Evolutionary conservation across 2,329 filamentous ascomycete species (phyloP).

Genomic region (Calonectria honghensis): DNA sequence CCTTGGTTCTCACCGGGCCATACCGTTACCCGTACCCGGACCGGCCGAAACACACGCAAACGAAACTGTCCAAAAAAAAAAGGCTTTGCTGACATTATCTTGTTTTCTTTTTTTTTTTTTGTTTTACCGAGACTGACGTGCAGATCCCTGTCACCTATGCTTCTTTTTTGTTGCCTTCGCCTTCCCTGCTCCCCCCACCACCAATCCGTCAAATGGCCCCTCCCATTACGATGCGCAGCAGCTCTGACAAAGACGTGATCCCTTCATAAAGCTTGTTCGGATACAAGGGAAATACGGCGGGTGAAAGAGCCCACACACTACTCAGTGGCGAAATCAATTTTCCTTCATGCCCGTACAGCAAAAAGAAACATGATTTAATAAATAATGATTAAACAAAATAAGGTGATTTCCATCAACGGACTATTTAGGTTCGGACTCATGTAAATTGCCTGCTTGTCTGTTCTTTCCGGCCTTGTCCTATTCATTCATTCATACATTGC

Average conservation of each 20-base stretch:
- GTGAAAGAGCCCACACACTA: not conserved
- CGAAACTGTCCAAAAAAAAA: not conserved
- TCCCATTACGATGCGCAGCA: not conserved
- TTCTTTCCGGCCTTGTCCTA: not conserved
- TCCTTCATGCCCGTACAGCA: not conserved
- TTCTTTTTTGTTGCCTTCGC: not conserved
- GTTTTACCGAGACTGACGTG: not conserved
- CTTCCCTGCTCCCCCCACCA: not conserved
- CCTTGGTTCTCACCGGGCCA: constrained; percentile 13
- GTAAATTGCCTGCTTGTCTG: not conserved
- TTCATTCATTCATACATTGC: not conserved
- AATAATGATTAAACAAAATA: not conserved
- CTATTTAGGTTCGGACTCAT: not conserved
- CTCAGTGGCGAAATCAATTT: not conserved
- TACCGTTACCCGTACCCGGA: constrained; percentile 19
- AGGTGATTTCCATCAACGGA: not conserved
- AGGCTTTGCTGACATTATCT: too few species aligned
- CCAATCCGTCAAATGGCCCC: not conserved
- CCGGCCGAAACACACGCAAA: constrained; percentile 15
- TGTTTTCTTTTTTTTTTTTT: not conserved
- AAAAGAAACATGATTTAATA: not conserved
- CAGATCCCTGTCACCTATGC: not conserved
- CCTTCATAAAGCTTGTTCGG: constrained; percentile 10
- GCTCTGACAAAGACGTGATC: constrained; percentile 14
- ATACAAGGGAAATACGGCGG: not conserved